Base-by-base conservation (phyloP, 192 early-diverging fungal genomes). In the Chytriomyces sp. region DNA sequence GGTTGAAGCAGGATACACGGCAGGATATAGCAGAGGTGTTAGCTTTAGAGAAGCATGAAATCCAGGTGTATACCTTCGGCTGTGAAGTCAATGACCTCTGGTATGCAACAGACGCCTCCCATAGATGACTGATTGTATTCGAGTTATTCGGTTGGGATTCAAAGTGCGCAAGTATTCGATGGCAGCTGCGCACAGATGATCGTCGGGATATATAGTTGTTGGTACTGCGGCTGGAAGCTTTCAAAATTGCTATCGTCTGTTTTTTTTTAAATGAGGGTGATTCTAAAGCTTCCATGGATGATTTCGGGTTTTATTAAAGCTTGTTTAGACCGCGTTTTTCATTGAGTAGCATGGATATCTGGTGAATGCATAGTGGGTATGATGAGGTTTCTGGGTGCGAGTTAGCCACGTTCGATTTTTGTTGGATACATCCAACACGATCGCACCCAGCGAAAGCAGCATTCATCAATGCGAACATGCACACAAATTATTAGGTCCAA, bases 41-140 rank as follows among this genome's bases (percentile, higher is more conserved):
- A 57, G 20, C 2, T 13, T 57, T 5, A 57, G 50, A 18, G 8
- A 18, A 53, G 50, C 13, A 7, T n/a, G 53, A 20, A 13, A 20
- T n/a, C 3, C 1, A n/a, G 53, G 7, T 11, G 13, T 23, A 20
- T n/a, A 73, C 71, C 71, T 61, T 61, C 59, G 60, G 60, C 20
- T 6, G 71, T 46, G 60, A 73, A 73, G 43, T 73, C 71, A 47
- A 73, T 73, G 8, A 62, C 71, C 47, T 73, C 71, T 5, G 71
- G 71, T 62, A 62, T 73, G 26, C 71, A 73, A 73, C 71, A 73
- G 7, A n/a, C 11, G 9, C 45, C 61, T 6, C 71, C 71, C 71
- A 73, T 73, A 5, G 5, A 57, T 20, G 35, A 35, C 28, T 35
- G 28, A 35, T 2, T 35, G 28, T 35, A 35, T 35, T 35, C 28